phyloP scores from a whole-genome alignment of 169 alveolate genomes.

The Condylostoma magnum region DNA sequence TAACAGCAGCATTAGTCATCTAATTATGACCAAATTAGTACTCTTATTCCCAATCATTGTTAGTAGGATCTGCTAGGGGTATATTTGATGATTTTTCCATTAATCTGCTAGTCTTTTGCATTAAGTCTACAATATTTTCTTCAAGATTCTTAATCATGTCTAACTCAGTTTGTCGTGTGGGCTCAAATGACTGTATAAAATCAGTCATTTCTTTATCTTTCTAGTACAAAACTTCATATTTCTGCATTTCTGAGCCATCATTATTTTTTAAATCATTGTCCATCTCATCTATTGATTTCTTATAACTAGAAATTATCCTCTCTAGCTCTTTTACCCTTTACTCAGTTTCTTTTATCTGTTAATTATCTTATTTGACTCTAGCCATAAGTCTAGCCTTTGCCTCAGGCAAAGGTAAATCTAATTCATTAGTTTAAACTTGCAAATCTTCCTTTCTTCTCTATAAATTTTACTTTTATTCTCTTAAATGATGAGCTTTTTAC shows the following conservation, averaged over 20 bases:
- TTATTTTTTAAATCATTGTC: conserved; percentile 57
- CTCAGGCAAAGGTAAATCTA: conserved; percentile 80
- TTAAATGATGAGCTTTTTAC: conserved; percentile 72
- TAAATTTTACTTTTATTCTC: conserved; percentile 57
- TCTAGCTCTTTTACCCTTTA: conserved; percentile 68
- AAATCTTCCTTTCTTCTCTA: conserved; percentile 76
- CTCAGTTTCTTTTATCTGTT: conserved; percentile 68
- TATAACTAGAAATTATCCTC: conserved; percentile 66
- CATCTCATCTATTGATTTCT: conserved; percentile 68
- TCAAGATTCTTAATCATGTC: conserved; percentile 57
- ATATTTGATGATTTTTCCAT: conserved; percentile 49
- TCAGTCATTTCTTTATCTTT: conserved; percentile 81
- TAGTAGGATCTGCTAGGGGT: conserved; percentile 54
- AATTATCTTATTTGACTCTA: conserved; percentile 77
- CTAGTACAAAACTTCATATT: conserved; percentile 68
- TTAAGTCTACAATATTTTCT: conserved; percentile 55
- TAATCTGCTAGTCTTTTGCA: conserved; percentile 55
- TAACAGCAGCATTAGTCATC: conserved; percentile 62
- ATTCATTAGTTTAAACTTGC: conserved; percentile 64
- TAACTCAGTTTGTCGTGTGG: conserved; percentile 54
- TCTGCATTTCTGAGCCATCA: conserved; percentile 48
- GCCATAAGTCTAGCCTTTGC: conserved; percentile 81
- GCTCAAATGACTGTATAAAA: conserved; percentile 71
- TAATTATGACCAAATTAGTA: conserved; percentile 55
- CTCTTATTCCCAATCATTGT: conserved; percentile 53